phyloP scores from a whole-genome alignment of 306 rosid species.

The Vigna hirtella region DNA sequence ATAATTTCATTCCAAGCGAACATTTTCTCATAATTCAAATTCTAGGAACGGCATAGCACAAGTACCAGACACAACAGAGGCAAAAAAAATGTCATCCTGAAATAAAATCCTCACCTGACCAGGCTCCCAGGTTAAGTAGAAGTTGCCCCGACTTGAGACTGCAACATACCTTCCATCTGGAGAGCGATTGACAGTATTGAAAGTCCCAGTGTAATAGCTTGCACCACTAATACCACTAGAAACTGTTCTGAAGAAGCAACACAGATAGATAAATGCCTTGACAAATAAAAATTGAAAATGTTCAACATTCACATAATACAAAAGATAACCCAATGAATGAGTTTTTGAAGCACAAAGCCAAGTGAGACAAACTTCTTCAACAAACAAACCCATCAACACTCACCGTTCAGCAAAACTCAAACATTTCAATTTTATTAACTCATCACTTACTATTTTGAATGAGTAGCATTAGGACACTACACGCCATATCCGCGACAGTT shows the following conservation, averaged over 20 bases:
- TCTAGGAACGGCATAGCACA: conserved; percentile 8
- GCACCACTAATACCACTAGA: conserved; percentile 99
- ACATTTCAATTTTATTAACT: neutral
- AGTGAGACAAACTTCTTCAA: neutral
- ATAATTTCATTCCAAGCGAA: neutral
- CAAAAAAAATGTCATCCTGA: conserved; percentile 24
- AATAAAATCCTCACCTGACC: conserved; percentile 77
- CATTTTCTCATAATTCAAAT: conserved; percentile 26
- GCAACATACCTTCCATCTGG: conserved; percentile 96
- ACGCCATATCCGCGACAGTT: neutral
- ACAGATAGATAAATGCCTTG: conserved; percentile 51
- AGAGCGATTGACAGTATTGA: conserved; percentile 90
- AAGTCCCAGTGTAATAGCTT: conserved; percentile 93
- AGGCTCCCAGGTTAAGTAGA: conserved; percentile 97
- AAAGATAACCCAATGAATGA: conserved; percentile 25
- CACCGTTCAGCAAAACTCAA: neutral
- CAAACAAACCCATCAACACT: neutral
- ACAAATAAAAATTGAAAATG: conserved; percentile 16
- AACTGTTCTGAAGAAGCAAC: conserved; percentile 88
- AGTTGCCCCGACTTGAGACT: conserved; percentile 98
- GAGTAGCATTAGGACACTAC: neutral
- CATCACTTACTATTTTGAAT: conserved; percentile 1
- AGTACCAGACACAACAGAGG: conserved; percentile 27
- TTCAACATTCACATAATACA: neutral
- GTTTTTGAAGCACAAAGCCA: neutral